Conservation (phyloP, 2,329 filamentous ascomycete species). For the Orbilia javanica region DNA sequence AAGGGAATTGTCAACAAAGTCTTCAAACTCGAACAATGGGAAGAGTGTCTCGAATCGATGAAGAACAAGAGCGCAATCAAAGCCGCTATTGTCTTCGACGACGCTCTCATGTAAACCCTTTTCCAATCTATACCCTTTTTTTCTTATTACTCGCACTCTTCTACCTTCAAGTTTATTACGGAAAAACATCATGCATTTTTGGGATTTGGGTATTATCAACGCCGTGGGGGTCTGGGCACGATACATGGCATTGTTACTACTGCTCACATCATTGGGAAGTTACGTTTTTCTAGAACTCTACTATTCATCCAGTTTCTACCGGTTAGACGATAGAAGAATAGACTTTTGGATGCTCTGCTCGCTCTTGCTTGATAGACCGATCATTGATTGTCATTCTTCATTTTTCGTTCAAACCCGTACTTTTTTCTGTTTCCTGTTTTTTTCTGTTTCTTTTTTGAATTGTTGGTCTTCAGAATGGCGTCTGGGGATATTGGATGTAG, state of each 20-base stretch:
- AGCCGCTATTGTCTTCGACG: slow-evolving; percentile 79
- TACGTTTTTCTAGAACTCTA: slow-evolving; percentile 1
- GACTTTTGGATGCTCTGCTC: not conserved
- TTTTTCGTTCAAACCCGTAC: not conserved
- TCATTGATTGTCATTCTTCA: not conserved
- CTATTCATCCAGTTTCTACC: not conserved
- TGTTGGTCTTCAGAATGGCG: slow-evolving; percentile 12
- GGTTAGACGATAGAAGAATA: slow-evolving; percentile 12
- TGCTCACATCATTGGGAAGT: not conserved
- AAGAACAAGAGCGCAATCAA: slow-evolving; percentile 80
- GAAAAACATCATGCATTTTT: slow-evolving; percentile 18
- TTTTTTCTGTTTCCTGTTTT: not conserved
- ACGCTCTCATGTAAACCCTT: slow-evolving; percentile 60
- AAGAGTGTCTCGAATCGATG: slow-evolving; percentile 77
- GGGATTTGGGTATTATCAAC: not conserved
- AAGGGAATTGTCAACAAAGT: slow-evolving; percentile 79
- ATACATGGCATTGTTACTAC: too few species aligned
- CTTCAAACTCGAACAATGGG: slow-evolving; percentile 80
- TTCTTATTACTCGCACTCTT: not conserved
- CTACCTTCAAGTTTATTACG: not conserved
- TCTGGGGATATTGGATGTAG: slow-evolving; percentile 16
- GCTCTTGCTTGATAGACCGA: not conserved
- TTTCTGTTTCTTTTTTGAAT: not conserved
- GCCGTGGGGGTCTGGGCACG: too few species aligned
- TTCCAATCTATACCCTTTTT: not conserved